Evolutionary conservation across 2,329 filamentous ascomycete species (phyloP), one percentile per base, ranked within the genome.

Genomic region (Leptographium wingfieldii): DNA sequence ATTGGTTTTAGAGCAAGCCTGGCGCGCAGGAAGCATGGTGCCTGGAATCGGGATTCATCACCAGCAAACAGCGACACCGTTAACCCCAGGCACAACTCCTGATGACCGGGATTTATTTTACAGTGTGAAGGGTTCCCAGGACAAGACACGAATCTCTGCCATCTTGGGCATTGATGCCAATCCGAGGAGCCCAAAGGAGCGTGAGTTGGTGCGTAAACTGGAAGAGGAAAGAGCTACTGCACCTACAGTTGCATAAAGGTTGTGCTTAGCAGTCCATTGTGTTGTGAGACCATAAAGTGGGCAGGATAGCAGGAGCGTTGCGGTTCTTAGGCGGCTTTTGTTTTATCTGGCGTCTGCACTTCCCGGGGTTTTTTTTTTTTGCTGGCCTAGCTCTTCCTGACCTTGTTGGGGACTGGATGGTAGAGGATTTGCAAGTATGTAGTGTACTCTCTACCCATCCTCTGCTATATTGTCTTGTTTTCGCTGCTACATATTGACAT

Each of bases 1-100:
- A 1, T 76, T 78, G 16, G 76, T 83, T 40, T 76, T 90, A 25
- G 87, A 90, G 73, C 84, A 86, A 68, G 83, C 85, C n/a, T 90
- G 86, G 84, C 79, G 77, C 69, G 73, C 74, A 11, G 77, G 74
- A 48, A 67, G 70, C 33, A 61, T 38, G 58, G 56, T 35, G 63
- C 56, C 62, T 66, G 22, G 63, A 59, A 59, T 40, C 58, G 19
- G 58, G 52, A 5, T 3, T 14, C 57, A 57, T 33, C 56, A 59
- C 71, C 61, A 69, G 63, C 67, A 61, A 61, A 70, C 67, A 55
- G 69, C 68, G 54, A 77, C 75, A 31, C 81, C 80, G 55, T 76
- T 84, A 66, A 81, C 80, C 10, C 78, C 79, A 7, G 72, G 77
- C 51, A 75, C 77, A 35, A 78, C 80, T 66, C 76, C 81, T 0